Conservation (phyloP, 2,329 filamentous ascomycete species). For the Pseudogymnoascus destructans region DNA sequence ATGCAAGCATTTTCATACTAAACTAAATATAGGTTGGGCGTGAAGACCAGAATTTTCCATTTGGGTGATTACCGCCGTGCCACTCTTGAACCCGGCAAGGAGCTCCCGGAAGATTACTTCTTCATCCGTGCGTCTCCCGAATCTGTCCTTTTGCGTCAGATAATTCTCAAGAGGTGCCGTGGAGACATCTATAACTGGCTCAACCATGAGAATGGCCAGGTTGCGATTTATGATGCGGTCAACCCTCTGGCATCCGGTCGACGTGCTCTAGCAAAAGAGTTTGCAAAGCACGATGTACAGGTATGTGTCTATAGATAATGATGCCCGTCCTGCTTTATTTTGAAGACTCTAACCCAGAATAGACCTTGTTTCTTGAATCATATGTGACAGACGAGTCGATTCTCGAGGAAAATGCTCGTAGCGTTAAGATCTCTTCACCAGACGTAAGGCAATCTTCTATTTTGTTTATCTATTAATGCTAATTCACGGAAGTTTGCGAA, state of each 20-base stretch:
- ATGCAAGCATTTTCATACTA: not conserved
- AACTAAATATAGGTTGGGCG: slow-evolving; percentile 55
- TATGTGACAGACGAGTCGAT: slow-evolving; percentile 88
- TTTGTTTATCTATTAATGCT: slow-evolving; percentile 9
- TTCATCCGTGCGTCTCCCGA: slow-evolving; percentile 86
- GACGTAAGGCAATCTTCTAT: slow-evolving; percentile 45
- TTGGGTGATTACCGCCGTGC: slow-evolving; percentile 91
- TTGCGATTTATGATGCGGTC: slow-evolving; percentile 96
- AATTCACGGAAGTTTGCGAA: slow-evolving; percentile 55
- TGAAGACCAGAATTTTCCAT: slow-evolving; percentile 97
- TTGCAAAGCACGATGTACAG: slow-evolving; percentile 93
- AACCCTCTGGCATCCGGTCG: slow-evolving; percentile 79
- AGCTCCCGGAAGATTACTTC: slow-evolving; percentile 95
- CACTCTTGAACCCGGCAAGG: slow-evolving; percentile 68
- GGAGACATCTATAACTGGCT: slow-evolving; percentile 96
- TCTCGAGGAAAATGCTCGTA: slow-evolving; percentile 89
- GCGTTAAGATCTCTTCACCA: slow-evolving; percentile 94
- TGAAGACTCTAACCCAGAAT: slow-evolving; percentile 11
- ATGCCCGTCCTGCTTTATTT: not conserved
- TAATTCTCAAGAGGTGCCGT: slow-evolving; percentile 93
- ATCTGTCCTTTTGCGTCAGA: slow-evolving; percentile 87
- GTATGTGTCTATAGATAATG: slow-evolving; percentile 30
- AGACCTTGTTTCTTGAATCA: slow-evolving; percentile 95
- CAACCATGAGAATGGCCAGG: slow-evolving; percentile 93
- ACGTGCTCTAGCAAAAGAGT: slow-evolving; percentile 80